Evolutionary conservation across 2,329 filamentous ascomycete genomes (phyloP).

Genomic region (Botrytis paeoniae): DNA sequence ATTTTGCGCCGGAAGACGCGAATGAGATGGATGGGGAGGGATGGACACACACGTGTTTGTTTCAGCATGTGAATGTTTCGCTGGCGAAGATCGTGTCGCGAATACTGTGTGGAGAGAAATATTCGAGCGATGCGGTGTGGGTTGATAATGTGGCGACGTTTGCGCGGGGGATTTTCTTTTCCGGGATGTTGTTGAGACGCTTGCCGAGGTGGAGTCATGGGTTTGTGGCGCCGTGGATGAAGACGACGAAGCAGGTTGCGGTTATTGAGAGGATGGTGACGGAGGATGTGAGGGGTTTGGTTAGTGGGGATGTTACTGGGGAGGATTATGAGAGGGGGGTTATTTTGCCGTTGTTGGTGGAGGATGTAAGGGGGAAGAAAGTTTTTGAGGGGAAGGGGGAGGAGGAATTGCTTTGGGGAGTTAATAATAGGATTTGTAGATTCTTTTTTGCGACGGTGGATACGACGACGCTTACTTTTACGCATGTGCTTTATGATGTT

Average conservation of each 20-base stretch:
- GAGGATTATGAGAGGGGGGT: not conserved
- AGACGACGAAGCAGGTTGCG: not conserved
- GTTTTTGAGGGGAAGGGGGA: not conserved
- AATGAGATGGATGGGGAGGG: not conserved
- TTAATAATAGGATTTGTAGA: not conserved
- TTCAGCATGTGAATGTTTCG: not conserved
- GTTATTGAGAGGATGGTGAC: not conserved
- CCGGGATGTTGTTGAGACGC: not conserved
- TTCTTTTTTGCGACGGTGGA: slow-evolving; percentile 16
- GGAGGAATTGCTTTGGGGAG: not conserved
- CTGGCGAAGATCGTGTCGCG: not conserved
- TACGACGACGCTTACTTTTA: slow-evolving; percentile 13
- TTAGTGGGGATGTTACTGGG: not conserved
- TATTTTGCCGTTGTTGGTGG: not conserved
- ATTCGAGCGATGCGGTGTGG: not conserved
- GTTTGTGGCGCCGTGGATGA: slow-evolving; percentile 10
- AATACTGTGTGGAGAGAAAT: slow-evolving; percentile 1
- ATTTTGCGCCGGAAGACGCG: not conserved
- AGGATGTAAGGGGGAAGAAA: not conserved
- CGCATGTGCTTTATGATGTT: slow-evolving; percentile 14
- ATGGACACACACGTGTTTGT: slow-evolving; percentile 4
- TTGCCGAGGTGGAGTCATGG: not conserved
- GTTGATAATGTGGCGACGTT: slow-evolving; percentile 6
- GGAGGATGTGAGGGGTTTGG: not conserved
- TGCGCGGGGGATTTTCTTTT: slow-evolving; percentile 8